Conservation (phyloP, 2,329 filamentous ascomycete genomes). For the Penicillium verrucosum region DNA sequence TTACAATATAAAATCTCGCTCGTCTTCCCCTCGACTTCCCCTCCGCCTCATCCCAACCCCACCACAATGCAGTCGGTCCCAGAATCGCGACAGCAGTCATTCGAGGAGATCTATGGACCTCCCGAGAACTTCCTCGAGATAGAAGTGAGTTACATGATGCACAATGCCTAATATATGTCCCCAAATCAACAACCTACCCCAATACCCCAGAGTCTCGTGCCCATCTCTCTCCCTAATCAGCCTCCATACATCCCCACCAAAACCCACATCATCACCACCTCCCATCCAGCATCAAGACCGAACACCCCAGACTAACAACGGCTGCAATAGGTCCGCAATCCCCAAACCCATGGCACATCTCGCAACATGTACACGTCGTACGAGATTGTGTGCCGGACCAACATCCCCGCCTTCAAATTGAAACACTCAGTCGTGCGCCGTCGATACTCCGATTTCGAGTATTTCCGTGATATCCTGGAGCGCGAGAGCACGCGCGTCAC, state of each 20-base stretch:
- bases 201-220: background rate
- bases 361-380: constrained; percentile 98
- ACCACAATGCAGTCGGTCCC: constrained; percentile 60
- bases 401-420: constrained; percentile 98
- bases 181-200: background rate
- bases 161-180: background rate
- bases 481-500: constrained; percentile 90
- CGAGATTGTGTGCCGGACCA: constrained; percentile 95
- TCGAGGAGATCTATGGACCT: constrained; percentile 97
- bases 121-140: constrained; percentile 99
- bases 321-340: constrained; percentile 68
- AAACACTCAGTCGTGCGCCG: constrained; percentile 82
- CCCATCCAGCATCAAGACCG: background rate
- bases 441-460: constrained; percentile 97
- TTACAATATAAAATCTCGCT: background rate
- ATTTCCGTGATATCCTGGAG: constrained; percentile 97
- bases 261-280: background rate
- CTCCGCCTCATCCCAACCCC: constrained; percentile 7
- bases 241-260: background rate
- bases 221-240: constrained; percentile 7
- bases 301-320: background rate
- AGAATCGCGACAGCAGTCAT: constrained; percentile 80
- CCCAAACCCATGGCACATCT: constrained; percentile 89
- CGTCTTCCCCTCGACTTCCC: background rate
- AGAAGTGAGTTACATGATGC: constrained; percentile 59